Evolutionary conservation across 805 yeast species (phyloP), one percentile per base, ranked within the genome.

Genomic region (Saccharomycopsis oosterbeekiorum): DNA sequence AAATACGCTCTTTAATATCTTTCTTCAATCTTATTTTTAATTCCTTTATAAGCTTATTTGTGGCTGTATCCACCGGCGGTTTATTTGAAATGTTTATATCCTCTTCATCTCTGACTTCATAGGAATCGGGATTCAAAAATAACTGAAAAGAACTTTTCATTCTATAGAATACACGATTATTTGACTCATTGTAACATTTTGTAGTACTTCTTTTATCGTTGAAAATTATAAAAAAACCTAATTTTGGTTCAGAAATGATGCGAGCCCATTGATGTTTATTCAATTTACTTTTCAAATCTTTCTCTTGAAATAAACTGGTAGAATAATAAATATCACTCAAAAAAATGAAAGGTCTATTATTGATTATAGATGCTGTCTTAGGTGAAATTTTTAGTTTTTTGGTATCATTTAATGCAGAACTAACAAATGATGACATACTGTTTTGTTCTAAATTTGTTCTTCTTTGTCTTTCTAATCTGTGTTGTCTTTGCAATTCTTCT

Each of bases 151-250:
- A 17, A 12, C 55, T 51, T 47, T 59, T 58, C 5, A 14, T 17
- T 42, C 55, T 54, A 21, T 63, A 57, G 37, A 84, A 75, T 36
- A 74, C 73, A 21, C 76, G 70, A 0, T 89, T 88, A 71, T 87
- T 88, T 70, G 83, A 86, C 42, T 76, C 73, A 36, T 77, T 75
- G 67, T 79, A 86, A 65, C 89, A 86, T 39, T 76, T 71, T 64
- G 80, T 80, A 37, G 89, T 86, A 63, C 85, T 88, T 41, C 72
- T 72, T 14, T 78, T 71, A 17, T 80, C 76, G 66, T 84, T 83
- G 71, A 90, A 90, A 0, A 88, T 84, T 43, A 89, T 76, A 67
- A 80, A 89, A 66, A 86, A 85, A 0, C 97, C 97, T 1, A 78
- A 70, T 55, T 70, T 71, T 0, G 67, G 65, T 65, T 87, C 92